Conservation (phyloP, 1,284 basidiomycete genomes). For the Ceratobasidium sp. region DNA sequence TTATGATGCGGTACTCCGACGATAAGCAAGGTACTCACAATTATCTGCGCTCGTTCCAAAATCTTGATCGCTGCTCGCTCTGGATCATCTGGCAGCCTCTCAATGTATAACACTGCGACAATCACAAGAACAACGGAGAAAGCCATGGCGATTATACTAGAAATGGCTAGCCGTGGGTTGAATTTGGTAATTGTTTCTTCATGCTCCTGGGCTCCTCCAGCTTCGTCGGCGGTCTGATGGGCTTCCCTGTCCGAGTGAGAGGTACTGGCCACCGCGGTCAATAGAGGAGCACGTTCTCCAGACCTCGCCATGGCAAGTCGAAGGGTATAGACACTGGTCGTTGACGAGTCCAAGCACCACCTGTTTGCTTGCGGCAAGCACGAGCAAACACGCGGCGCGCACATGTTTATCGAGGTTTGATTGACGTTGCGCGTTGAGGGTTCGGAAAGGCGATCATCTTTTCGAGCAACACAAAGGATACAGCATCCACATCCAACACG, state of each 20-base stretch:
- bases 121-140: constrained; percentile 11
- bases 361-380: background rate
- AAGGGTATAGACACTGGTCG: background rate
- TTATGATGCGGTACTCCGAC: background rate
- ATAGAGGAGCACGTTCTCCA: constrained; percentile 1
- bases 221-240: background rate
- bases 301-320: background rate
- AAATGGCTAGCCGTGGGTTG: constrained; percentile 7
- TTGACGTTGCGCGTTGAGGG: too few species aligned
- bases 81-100: constrained; percentile 64
- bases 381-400: too few species aligned
- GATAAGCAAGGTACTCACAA: constrained; percentile 55
- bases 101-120: constrained; percentile 35
- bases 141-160: constrained; percentile 11
- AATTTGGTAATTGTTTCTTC: background rate
- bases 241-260: background rate
- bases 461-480: too few species aligned
- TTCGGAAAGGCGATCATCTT: too few species aligned
- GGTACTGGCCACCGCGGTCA: background rate
- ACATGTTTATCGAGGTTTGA: too few species aligned
- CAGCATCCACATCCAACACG: too few species aligned
- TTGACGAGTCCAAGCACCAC: background rate
- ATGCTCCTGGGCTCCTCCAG: background rate
- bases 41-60: constrained; percentile 68
- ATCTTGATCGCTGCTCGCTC: constrained; percentile 62